Percentiles rank a stretch among this genome's conserved stretches.
Conservation (phyloP, 176 grass and related monocot species). For the Eleusine indica region DNA sequence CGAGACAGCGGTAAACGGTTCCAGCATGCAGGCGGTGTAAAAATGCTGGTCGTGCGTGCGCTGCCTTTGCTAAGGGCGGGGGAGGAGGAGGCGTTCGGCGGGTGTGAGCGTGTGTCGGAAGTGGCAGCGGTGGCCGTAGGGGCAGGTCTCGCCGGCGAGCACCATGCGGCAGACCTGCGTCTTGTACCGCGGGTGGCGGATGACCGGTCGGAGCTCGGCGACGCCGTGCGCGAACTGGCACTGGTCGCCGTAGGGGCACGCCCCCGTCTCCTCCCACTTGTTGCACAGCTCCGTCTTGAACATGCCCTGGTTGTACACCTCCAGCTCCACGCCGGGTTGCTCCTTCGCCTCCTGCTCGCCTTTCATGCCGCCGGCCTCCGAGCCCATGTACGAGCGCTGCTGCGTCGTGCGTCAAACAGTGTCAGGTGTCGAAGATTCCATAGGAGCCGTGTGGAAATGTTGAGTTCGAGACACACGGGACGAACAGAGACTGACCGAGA, state of each 20-base stretch:
- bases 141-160: conserved; percentile 76
- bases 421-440: conserved; percentile 4
- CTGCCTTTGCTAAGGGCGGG: conserved; percentile 17
- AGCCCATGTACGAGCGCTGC: conserved; percentile 51
- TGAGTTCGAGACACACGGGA: neutral
- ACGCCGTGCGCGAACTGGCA: conserved; percentile 99
- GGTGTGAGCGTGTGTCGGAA: conserved; percentile 86
- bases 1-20: conserved; percentile 7
- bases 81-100: conserved; percentile 64
- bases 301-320: conserved; percentile 98
- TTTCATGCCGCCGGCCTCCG: conserved; percentile 37
- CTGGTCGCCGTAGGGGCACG: conserved; percentile 80
- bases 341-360: conserved; percentile 30
- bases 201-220: conserved; percentile 87
- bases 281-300: conserved; percentile 99
- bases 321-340: conserved; percentile 60
- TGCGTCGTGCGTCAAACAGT: conserved; percentile 26
- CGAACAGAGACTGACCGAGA: conserved; percentile 53
- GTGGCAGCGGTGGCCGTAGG: conserved; percentile 97
- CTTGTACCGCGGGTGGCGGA: conserved; percentile 98
- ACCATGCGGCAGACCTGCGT: conserved; percentile 98
- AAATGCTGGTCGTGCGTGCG: conserved; percentile 3
- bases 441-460: neutral
- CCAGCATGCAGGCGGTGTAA: neutral
- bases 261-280: conserved; percentile 96